phyloP scores from a whole-genome alignment of 495 filamentous ascomycete genomes.

The Talaromyces ruber region DNA sequence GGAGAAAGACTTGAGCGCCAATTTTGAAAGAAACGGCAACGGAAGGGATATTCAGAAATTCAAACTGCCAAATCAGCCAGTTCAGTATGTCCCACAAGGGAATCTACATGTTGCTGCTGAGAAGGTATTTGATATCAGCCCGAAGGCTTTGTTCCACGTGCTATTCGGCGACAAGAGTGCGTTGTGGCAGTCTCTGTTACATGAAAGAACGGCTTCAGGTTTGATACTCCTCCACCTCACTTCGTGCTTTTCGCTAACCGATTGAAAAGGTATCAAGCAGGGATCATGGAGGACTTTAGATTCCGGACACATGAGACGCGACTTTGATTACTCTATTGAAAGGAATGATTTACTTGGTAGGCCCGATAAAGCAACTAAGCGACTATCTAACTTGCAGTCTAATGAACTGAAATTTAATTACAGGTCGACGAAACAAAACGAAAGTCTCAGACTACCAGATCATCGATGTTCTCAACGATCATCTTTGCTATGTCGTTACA shows the following conservation, averaged over 20 bases:
- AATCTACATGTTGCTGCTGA: slow-evolving; percentile 66
- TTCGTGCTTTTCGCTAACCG: neutral
- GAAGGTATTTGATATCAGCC: slow-evolving; percentile 73
- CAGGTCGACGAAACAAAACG: slow-evolving; percentile 41
- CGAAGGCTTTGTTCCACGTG: slow-evolving; percentile 91
- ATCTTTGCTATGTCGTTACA: slow-evolving; percentile 90
- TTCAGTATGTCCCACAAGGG: slow-evolving; percentile 72
- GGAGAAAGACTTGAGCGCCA: slow-evolving; percentile 50
- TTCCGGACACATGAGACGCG: slow-evolving; percentile 58
- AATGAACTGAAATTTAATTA: slow-evolving; percentile 9
- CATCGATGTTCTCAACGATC: slow-evolving; percentile 88
- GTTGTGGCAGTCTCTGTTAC: slow-evolving; percentile 85
- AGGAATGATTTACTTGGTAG: slow-evolving; percentile 56
- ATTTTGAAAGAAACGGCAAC: slow-evolving; percentile 25
- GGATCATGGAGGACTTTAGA: slow-evolving; percentile 71
- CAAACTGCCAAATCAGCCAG: slow-evolving; percentile 73
- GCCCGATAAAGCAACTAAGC: neutral
- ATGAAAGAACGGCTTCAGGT: slow-evolving; percentile 72
- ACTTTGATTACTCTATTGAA: slow-evolving; percentile 73
- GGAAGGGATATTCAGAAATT: slow-evolving; percentile 62
- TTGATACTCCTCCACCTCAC: slow-evolving; percentile 17
- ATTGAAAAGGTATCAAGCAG: slow-evolving; percentile 55
- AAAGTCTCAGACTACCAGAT: slow-evolving; percentile 72
- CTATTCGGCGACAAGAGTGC: slow-evolving; percentile 93
- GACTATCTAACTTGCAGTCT: neutral